Conservation (phyloP, 1,284 basidiomycete genomes). For the Ustilago xerochloae region DNA sequence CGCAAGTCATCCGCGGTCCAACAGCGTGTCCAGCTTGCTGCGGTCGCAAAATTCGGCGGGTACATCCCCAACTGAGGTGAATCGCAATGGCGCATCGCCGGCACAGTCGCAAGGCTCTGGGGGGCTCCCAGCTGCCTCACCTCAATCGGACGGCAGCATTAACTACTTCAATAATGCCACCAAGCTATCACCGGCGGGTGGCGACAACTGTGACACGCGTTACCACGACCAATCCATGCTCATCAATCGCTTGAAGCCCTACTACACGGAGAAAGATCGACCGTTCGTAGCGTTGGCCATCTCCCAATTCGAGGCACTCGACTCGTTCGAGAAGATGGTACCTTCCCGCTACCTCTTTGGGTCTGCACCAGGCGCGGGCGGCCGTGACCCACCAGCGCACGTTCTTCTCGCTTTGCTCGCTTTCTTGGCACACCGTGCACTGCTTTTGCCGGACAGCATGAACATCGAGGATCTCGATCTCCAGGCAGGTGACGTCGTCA, state of each 20-base stretch:
- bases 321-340: slow-evolving; percentile 54
- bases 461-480: slow-evolving; percentile 55
- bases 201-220: slow-evolving; percentile 40
- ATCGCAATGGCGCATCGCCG: slow-evolving; percentile 32
- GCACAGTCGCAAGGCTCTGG: slow-evolving; percentile 44
- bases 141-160: slow-evolving; percentile 34
- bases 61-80: slow-evolving; percentile 40
- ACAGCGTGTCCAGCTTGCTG: slow-evolving; percentile 34
- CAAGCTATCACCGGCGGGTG: slow-evolving; percentile 23
- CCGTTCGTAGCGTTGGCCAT: slow-evolving; percentile 56
- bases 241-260: slow-evolving; percentile 47
- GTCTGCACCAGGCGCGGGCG: slow-evolving; percentile 21
- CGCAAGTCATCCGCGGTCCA: slow-evolving; percentile 37
- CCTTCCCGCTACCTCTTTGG: slow-evolving; percentile 56
- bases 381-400: slow-evolving; percentile 44
- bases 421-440: slow-evolving; percentile 51
- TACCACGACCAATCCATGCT: slow-evolving; percentile 52
- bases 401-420: slow-evolving; percentile 55
- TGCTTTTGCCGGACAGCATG: slow-evolving; percentile 51
- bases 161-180: slow-evolving; percentile 31
- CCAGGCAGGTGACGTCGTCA: slow-evolving; percentile 39
- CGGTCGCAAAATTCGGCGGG: slow-evolving; percentile 40
- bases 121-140: slow-evolving; percentile 21
- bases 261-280: slow-evolving; percentile 51
- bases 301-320: slow-evolving; percentile 55